These are phyloP conservation scores for Phlyctochytrium bullatum DNA, from an alignment of 192 early-diverging fungal species.

Conservation along the genomic window DNA sequence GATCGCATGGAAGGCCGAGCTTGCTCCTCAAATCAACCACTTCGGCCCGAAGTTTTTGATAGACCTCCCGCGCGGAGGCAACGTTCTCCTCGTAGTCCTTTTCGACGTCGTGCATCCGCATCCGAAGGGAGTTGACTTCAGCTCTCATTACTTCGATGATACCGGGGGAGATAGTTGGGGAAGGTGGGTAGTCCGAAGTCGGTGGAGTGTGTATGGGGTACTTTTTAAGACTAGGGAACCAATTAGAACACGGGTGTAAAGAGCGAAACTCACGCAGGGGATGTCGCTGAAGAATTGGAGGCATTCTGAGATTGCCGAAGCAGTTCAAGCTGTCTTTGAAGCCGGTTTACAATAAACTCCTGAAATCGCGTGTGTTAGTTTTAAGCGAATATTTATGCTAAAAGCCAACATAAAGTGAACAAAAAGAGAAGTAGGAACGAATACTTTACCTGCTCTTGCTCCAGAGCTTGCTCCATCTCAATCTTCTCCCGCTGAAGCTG, in stretches of 20 bases:
- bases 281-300: conserved; percentile 1
- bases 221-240: conserved; percentile 26
- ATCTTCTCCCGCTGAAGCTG: conserved; percentile 86
- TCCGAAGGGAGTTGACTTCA: conserved; percentile 41
- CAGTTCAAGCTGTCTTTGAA: conserved; percentile 79
- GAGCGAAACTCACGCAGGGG: conserved; percentile 5
- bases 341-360: conserved; percentile 86
- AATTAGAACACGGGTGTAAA: not conserved
- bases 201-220: conserved; percentile 26
- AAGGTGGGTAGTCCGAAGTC: conserved; percentile 23
- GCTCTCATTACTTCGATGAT: conserved; percentile 41
- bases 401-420: too few relatives aligned
- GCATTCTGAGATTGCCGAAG: conserved; percentile 23
- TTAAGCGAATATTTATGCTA: too few relatives aligned
- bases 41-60: conserved; percentile 33
- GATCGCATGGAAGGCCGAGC: conserved; percentile 20
- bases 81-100: conserved; percentile 26
- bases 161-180: conserved; percentile 21
- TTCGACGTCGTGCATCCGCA: conserved; percentile 25
- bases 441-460: conserved; percentile 62
- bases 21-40: conserved; percentile 15
- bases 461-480: conserved; percentile 83
- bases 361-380: conserved; percentile 38
- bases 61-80: conserved; percentile 16
- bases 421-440: not conserved